Conservation (phyloP, 1,284 basidiomycete genomes). For the Boletellus sp. region DNA sequence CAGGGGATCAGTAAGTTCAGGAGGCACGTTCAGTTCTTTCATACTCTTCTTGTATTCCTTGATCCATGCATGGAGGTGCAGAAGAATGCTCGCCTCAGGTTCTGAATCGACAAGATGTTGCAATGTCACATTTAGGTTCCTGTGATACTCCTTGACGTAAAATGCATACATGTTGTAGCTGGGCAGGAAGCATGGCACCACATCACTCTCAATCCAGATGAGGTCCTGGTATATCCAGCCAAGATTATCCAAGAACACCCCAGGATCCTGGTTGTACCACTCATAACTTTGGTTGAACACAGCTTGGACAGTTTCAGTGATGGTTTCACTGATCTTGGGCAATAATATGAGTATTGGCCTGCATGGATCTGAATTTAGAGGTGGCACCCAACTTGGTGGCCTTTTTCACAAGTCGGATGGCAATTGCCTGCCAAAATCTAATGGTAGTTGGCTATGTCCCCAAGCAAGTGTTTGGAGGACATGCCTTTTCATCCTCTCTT, state of each 20-base stretch:
- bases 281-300: conserved; percentile 73
- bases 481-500: conserved; percentile 90
- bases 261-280: conserved; percentile 60
- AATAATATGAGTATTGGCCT: conserved; percentile 93
- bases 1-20: conserved; percentile 82
- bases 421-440: conserved; percentile 63
- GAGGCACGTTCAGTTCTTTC: conserved; percentile 86
- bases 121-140: conserved; percentile 77
- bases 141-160: conserved; percentile 91
- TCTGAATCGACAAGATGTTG: conserved; percentile 71
- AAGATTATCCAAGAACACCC: conserved; percentile 75
- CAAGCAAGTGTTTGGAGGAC: conserved; percentile 2
- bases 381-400: conserved; percentile 86
- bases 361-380: conserved; percentile 86
- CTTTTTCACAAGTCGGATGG: conserved; percentile 91
- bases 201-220: conserved; percentile 82
- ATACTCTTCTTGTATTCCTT: conserved; percentile 95
- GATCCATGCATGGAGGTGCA: conserved; percentile 88
- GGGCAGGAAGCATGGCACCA: conserved; percentile 89
- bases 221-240: conserved; percentile 96
- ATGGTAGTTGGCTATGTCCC: not conserved
- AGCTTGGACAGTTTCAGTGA: conserved; percentile 74
- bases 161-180: conserved; percentile 86
- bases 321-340: conserved; percentile 83
- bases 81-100: conserved; percentile 83